These are phyloP conservation scores for Cucurbita pepo DNA, from an alignment of 306 rosid species.

Conservation along the genomic window DNA sequence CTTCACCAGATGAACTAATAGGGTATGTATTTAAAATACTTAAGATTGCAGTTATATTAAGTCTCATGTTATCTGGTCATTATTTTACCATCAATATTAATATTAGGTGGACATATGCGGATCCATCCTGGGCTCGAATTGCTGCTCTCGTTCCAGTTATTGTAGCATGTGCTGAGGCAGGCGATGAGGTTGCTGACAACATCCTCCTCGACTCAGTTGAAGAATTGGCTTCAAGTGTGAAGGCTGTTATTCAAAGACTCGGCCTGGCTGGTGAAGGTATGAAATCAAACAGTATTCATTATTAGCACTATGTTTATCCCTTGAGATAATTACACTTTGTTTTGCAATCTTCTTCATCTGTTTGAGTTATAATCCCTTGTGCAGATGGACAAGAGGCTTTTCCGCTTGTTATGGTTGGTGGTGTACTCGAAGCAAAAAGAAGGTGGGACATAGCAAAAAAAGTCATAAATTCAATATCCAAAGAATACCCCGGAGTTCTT, in stretches of 20 bases:
- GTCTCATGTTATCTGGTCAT: not conserved
- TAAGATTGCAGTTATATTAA: not conserved
- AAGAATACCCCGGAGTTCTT: conserved; percentile 41
- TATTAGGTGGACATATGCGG: conserved; percentile 87
- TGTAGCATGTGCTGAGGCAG: conserved; percentile 74
- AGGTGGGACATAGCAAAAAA: conserved; percentile 84
- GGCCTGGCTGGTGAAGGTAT: conserved; percentile 71
- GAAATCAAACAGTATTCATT: not conserved
- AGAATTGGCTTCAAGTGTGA: conserved; percentile 74
- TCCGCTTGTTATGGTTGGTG: conserved; percentile 95
- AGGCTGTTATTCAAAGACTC: conserved; percentile 83
- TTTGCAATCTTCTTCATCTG: not conserved
- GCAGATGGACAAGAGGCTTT: conserved; percentile 64
- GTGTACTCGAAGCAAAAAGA: conserved; percentile 86
- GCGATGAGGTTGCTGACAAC: conserved; percentile 71
- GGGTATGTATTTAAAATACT: conserved; percentile 41
- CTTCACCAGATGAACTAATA: conserved; percentile 76
- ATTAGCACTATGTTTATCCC: not conserved
- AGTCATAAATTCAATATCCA: conserved; percentile 48
- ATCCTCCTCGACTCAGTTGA: conserved; percentile 60
- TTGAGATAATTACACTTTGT: not conserved
- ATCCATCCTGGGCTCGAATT: conserved; percentile 93
- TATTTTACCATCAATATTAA: not conserved
- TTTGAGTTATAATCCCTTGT: not conserved
- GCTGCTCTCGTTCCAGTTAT: conserved; percentile 88